Conservation (phyloP, 345 rosid species). For the Eucalyptus sideroxylon region DNA sequence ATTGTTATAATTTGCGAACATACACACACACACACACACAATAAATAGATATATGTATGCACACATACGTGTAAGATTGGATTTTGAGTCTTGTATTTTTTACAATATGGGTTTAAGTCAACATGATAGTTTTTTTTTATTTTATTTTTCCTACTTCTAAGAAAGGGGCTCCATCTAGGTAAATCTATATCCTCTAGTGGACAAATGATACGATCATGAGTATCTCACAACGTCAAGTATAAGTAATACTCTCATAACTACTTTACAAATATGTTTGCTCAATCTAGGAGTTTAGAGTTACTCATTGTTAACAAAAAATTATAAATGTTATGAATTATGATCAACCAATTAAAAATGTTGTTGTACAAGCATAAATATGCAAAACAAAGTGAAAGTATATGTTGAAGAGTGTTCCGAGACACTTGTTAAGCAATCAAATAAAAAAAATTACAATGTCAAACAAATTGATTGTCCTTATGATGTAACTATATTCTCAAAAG, state of each 20-base stretch:
- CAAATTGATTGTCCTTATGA: neutral
- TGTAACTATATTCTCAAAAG: neutral
- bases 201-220: neutral
- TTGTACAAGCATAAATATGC: neutral
- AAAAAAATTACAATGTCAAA: neutral
- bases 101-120: neutral
- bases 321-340: neutral
- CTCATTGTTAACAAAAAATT: neutral
- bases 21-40: neutral
- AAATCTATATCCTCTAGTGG: neutral
- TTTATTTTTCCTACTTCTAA: neutral
- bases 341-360: neutral
- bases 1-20: neutral
- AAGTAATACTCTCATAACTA: neutral
- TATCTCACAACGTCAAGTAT: neutral
- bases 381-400: neutral
- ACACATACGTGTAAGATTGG: neutral
- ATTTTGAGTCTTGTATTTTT: neutral
- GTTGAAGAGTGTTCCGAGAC: neutral
- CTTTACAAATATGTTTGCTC: neutral
- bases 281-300: neutral
- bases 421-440: neutral
- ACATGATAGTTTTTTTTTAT: neutral
- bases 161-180: neutral
- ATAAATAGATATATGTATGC: fast-evolving